These are phyloP conservation scores for Fistulifera solaris DNA, from an alignment of 108 stramenopile genomes.

Conservation along the genomic window DNA sequence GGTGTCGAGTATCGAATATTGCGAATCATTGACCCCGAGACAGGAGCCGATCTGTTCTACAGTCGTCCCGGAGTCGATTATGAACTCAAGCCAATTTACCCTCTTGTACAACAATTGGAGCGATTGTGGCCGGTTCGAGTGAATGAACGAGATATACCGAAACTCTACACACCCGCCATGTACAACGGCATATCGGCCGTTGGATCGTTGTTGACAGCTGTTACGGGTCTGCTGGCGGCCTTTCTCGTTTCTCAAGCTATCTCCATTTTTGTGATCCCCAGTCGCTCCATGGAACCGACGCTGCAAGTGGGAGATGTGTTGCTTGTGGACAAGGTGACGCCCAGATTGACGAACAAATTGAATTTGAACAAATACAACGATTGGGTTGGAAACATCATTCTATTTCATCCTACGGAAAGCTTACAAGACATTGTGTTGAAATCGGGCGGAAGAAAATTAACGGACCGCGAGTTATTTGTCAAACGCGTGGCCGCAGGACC, in stretches of 20 bases:
- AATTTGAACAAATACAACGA: neutral
- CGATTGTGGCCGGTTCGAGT: slow-evolving; percentile 52
- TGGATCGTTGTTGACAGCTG: slow-evolving; percentile 37
- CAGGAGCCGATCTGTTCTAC: slow-evolving; percentile 21
- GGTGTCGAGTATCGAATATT: slow-evolving; percentile 47
- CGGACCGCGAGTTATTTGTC: slow-evolving; percentile 45
- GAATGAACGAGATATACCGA: slow-evolving; percentile 39
- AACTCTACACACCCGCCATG: slow-evolving; percentile 40
- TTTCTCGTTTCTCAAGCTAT: slow-evolving; percentile 37
- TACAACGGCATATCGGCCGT: slow-evolving; percentile 46
- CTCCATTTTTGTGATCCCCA: slow-evolving; percentile 48
- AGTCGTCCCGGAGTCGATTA: slow-evolving; percentile 33
- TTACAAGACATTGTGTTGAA: slow-evolving; percentile 30
- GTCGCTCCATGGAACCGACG: slow-evolving; percentile 54
- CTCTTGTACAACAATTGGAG: slow-evolving; percentile 48
- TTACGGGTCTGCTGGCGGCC: slow-evolving; percentile 30
- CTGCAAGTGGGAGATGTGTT: slow-evolving; percentile 45
- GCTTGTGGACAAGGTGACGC: slow-evolving; percentile 52
- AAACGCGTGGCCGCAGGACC: slow-evolving; percentile 51
- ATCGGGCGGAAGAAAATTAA: slow-evolving; percentile 24
- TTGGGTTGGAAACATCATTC: slow-evolving; percentile 30
- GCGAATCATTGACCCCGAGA: slow-evolving; percentile 20
- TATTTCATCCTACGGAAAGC: slow-evolving; percentile 36
- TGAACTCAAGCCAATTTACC: slow-evolving; percentile 51
- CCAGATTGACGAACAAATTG: slow-evolving; percentile 9